Evolutionary conservation across 1,284 basidiomycete genomes (phyloP).

Genomic region (Apiotrichum domesticum): DNA sequence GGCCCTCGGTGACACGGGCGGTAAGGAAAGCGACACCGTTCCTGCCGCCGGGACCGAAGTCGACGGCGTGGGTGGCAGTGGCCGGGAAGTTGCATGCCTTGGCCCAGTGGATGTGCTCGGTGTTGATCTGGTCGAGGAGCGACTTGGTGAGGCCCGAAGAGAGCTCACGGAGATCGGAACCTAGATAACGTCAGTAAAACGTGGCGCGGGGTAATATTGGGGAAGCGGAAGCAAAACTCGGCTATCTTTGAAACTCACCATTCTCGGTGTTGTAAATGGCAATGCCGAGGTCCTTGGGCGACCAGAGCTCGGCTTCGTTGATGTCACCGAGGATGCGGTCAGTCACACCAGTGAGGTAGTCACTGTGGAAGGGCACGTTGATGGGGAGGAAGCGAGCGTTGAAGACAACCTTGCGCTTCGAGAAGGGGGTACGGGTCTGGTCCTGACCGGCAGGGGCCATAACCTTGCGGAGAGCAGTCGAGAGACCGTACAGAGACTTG

Average conservation of each 20-base stretch:
- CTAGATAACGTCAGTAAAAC: constrained; percentile 47
- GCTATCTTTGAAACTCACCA: constrained; percentile 53
- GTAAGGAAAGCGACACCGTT: constrained; percentile 91
- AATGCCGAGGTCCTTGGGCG: constrained; percentile 65
- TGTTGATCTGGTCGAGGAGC: constrained; percentile 89
- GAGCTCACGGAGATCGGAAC: constrained; percentile 68
- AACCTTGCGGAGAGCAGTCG: constrained; percentile 80
- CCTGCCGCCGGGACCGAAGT: constrained; percentile 91
- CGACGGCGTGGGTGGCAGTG: constrained; percentile 85
- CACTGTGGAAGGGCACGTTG: constrained; percentile 90
- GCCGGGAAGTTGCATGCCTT: constrained; percentile 83
- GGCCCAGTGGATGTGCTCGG: constrained; percentile 84
- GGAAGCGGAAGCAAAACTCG: constrained; percentile 12
- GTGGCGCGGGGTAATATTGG: constrained; percentile 1
- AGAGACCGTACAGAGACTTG: constrained; percentile 87
- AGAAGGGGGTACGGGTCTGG: constrained; percentile 89
- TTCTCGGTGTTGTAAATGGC: constrained; percentile 89
- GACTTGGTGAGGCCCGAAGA: constrained; percentile 67
- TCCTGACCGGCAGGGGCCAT: constrained; percentile 80
- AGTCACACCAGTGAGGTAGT: constrained; percentile 71
- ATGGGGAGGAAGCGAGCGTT: constrained; percentile 89
- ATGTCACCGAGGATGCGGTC: constrained; percentile 71
- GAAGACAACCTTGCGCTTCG: constrained; percentile 91
- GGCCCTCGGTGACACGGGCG: constrained; percentile 82
- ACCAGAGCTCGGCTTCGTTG: constrained; percentile 72